These are phyloP conservation scores for Podila clonocystis DNA, from an alignment of 192 early-diverging fungal genomes.

Conservation along the genomic window DNA sequence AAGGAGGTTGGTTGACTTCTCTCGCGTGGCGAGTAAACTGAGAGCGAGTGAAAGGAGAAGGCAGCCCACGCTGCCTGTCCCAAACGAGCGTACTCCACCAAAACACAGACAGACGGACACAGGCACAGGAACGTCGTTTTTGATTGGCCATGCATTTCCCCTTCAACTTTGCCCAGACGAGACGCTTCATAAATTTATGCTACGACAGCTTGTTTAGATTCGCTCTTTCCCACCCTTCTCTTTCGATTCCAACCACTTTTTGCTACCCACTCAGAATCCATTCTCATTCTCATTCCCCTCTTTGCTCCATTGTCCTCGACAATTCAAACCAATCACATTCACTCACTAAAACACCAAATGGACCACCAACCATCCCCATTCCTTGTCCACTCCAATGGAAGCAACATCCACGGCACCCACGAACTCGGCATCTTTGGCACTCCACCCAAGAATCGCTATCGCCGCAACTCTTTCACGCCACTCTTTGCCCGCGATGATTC, in stretches of 20 bases:
- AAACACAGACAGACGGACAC: no score
- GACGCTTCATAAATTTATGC: no score
- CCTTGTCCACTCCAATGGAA: neutral
- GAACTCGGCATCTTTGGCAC: conserved; percentile 2
- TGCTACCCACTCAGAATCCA: neutral
- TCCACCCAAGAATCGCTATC: conserved; percentile 14
- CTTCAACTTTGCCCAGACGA: no score
- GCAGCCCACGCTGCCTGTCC: no score
- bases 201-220: neutral
- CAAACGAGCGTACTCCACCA: no score
- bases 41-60: no score
- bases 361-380: neutral
- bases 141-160: no score
- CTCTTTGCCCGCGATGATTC: conserved; percentile 47
- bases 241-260: neutral
- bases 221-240: neutral
- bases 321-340: neutral
- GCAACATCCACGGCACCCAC: neutral
- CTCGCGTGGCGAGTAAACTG: no score
- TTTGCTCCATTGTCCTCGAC: neutral
- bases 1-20: no score
- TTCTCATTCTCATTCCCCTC: neutral
- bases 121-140: no score
- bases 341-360: neutral
- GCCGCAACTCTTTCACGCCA: conserved; percentile 32